phyloP scores from a whole-genome alignment of 1,284 basidiomycete genomes.

The Moesziomyces parantarcticus region DNA sequence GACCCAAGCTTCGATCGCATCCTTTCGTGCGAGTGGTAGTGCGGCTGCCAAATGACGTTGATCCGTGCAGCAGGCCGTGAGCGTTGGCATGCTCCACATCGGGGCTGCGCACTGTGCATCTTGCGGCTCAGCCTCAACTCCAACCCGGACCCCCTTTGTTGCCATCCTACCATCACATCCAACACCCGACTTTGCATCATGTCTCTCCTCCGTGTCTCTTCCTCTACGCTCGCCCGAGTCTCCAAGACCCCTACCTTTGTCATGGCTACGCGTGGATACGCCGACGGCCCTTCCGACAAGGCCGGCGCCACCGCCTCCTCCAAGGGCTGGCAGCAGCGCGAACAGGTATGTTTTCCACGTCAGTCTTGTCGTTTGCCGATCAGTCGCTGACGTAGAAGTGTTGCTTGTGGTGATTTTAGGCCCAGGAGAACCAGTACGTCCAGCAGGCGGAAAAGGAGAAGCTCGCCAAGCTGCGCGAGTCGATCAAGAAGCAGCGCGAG shows the following conservation, averaged over 20 bases:
- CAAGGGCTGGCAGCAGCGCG: conserved; percentile 53
- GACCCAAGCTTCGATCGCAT: not conserved
- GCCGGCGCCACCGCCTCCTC: conserved; percentile 54
- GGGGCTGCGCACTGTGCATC: conserved; percentile 6
- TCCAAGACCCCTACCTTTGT: conserved; percentile 44
- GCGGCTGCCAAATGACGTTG: conserved; percentile 38
- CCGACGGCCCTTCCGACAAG: conserved; percentile 47
- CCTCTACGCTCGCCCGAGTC: conserved; percentile 45
- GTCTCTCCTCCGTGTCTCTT: conserved; percentile 50
- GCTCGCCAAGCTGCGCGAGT: conserved; percentile 56
- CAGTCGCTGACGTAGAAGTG: no score
- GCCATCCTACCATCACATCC: conserved; percentile 7
- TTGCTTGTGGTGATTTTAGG: conserved; percentile 10
- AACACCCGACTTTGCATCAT: conserved; percentile 13
- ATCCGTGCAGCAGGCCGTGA: conserved; percentile 18
- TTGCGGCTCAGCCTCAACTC: conserved; percentile 1
- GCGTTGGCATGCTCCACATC: conserved; percentile 15
- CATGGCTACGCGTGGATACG: conserved; percentile 49
- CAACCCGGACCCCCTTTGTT: not conserved
- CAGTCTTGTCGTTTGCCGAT: no score
- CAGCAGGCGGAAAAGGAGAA: conserved; percentile 60
- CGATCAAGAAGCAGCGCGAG: conserved; percentile 57
- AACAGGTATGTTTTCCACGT: conserved; percentile 54
- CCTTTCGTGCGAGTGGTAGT: conserved; percentile 20
- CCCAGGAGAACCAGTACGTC: conserved; percentile 59